Evolutionary conservation across 164 flowering plant species (phyloP), one percentile per base, ranked within the genome.

Genomic region (Amborella trichopoda): DNA sequence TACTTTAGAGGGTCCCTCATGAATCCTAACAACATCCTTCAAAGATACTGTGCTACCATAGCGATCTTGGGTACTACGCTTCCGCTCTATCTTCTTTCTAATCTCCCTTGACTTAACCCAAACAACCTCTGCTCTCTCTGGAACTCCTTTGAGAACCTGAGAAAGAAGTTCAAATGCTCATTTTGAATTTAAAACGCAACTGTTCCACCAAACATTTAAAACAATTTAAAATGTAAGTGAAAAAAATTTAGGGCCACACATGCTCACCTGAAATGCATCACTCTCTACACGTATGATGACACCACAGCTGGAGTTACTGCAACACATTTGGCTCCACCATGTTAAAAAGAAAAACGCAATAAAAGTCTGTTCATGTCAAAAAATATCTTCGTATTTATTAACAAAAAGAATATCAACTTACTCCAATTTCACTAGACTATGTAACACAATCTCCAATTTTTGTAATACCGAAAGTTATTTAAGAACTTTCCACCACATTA

Each of bases 191-290:
- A n/a, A n/a, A n/a, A n/a, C n/a, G n/a, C n/a, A n/a, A n/a, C n/a
- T n/a, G n/a, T n/a, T n/a, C n/a, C n/a, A n/a, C n/a, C n/a, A n/a
- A n/a, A n/a, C n/a, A n/a, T n/a, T n/a, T n/a, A n/a, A n/a, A n/a
- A n/a, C n/a, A n/a, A n/a, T n/a, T n/a, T n/a, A n/a, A n/a, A n/a
- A n/a, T n/a, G n/a, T n/a, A n/a, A n/a, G n/a, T n/a, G n/a, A n/a
- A n/a, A n/a, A n/a, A n/a, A n/a, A n/a, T n/a, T n/a, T n/a, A n/a
- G n/a, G n/a, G n/a, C n/a, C n/a, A n/a, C n/a, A n/a, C n/a, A n/a
- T n/a, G n/a, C n/a, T n/a, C 28, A 88, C 99, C 82, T 93, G 99
- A 56, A 93, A 85, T 37, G 96, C 96, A 71, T 93, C 99, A 73
- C 81, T 93, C 48, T 93, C 96, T 26, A 93, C 94, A 39, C 96